Conservation (phyloP, 2,329 filamentous ascomycete species). For the Talaromyces funiculosus region DNA sequence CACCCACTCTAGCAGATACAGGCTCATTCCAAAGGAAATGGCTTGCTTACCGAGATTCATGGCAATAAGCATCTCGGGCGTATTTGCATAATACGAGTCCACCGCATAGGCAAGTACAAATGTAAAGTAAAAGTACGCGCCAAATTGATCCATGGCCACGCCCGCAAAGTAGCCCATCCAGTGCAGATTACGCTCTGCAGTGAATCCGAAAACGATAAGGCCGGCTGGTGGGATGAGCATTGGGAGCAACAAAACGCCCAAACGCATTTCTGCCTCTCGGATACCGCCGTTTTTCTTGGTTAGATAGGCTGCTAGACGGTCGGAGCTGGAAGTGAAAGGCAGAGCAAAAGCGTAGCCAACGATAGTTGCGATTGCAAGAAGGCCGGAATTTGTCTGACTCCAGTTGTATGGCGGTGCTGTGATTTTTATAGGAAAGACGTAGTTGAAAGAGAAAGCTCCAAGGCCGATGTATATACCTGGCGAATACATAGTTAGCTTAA, state of each 20-base stretch:
- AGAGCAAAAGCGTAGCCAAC: slow-evolving; percentile 38
- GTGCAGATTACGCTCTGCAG: slow-evolving; percentile 27
- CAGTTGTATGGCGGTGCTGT: slow-evolving; percentile 44
- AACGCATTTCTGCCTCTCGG: slow-evolving; percentile 39
- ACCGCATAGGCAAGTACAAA: slow-evolving; percentile 58
- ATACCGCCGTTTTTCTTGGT: slow-evolving; percentile 35
- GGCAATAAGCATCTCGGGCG: slow-evolving; percentile 58
- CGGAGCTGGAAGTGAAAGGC: slow-evolving; percentile 41
- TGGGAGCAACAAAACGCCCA: slow-evolving; percentile 29
- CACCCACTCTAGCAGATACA: slow-evolving; percentile 50
- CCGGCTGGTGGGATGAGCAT: slow-evolving; percentile 28
- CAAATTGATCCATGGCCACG: slow-evolving; percentile 46
- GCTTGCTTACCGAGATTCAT: slow-evolving; percentile 56
- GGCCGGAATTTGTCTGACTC: slow-evolving; percentile 40
- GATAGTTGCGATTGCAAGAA: slow-evolving; percentile 39
- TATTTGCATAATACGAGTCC: slow-evolving; percentile 54
- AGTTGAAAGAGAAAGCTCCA: slow-evolving; percentile 47
- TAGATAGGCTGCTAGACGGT: slow-evolving; percentile 33
- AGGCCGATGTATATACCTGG: slow-evolving; percentile 44
- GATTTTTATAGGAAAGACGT: slow-evolving; percentile 47
- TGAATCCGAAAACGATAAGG: slow-evolving; percentile 29
- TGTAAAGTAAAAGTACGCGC: slow-evolving; percentile 52
- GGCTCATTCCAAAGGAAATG: slow-evolving; percentile 50
- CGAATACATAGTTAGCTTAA: background rate
- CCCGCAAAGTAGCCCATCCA: slow-evolving; percentile 45